Evolutionary conservation across 78 protist genomes (phyloP), one percentile per base, ranked within the genome.

Genomic region (Cyanophora paradoxa): DNA sequence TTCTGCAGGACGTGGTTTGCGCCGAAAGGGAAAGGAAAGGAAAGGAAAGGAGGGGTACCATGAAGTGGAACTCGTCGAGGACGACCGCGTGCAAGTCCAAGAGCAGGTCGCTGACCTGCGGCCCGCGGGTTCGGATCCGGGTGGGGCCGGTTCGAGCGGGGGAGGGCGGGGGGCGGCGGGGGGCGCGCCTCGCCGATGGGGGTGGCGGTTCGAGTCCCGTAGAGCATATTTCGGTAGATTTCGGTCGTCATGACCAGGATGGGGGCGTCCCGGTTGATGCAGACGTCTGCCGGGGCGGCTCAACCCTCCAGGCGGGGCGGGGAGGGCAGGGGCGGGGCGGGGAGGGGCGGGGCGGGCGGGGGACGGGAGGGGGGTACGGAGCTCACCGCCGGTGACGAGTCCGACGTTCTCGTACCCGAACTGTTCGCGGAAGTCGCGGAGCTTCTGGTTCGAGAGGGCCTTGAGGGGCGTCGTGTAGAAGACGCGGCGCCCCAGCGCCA

Each of bases 381-480:
- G n/a, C n/a, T n/a, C n/a, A n/a, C n/a, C n/a, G 31, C 78, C 78
- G 3, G 78, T 74, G 44, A 74, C 54, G 34, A 74, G 52, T 13
- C 78, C 78, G 34, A 74, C 78, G 30, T 5, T 1, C n/a, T 7
- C 56, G 19, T 14, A 24, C 31, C 76, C 76, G 37, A 74, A 58
- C 17, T 5, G 20, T 14, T 22, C 24, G n/a, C 10, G 11, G n/a
- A 74, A 30, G 22, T 74, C 78, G 17, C 4, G 20, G n/a, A 42
- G 67, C 66, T 74, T 74, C 10, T 74, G 78, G 56, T 74, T 74
- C 20, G 78, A 74, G 44, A 74, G 66, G 42, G 78, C 78, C 48
- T 74, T 74, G 44, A 74, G 61, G 36, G 78, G 78, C 58, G 78
- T 63, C 24, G 78, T 74, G 78, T 74, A 74, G 31, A 74, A 13